phyloP scores from a whole-genome alignment of 352 stramenopile genomes.

The Phytophthora melonis region DNA sequence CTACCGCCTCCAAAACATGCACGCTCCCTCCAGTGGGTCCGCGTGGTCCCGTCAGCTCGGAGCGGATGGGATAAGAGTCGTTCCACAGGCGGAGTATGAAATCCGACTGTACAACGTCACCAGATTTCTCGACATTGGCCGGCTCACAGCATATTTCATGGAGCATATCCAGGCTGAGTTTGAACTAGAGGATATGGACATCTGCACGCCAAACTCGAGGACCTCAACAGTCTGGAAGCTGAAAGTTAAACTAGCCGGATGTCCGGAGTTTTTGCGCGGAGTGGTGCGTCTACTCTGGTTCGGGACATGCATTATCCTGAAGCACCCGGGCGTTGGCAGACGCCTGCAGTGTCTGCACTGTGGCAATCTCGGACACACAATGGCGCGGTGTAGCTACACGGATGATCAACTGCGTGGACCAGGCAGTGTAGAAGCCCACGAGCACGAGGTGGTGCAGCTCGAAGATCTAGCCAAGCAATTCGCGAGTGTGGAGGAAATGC shows the following conservation, averaged over 20 bases:
- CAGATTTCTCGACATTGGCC: background rate
- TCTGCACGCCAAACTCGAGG: background rate
- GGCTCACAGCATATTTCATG: background rate
- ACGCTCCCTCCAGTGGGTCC: background rate
- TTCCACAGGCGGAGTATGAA: background rate
- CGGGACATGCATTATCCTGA: background rate
- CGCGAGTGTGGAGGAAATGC: background rate
- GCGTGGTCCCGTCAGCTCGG: background rate
- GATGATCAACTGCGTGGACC: background rate
- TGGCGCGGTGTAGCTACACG: constrained; percentile 8
- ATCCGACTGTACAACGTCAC: background rate
- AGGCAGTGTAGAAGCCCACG: background rate
- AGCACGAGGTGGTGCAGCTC: background rate
- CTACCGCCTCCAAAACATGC: background rate
- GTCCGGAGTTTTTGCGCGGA: background rate
- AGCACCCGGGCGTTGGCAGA: background rate
- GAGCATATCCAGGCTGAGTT: background rate
- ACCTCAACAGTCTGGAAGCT: constrained; percentile 6
- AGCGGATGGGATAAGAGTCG: background rate
- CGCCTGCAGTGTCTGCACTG: constrained; percentile 1
- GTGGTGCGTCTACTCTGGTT: background rate
- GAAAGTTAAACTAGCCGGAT: background rate
- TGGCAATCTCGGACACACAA: background rate
- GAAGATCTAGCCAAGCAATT: constrained; percentile 6
- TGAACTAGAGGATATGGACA: constrained; percentile 3